phyloP scores from a whole-genome alignment of 768 basidiomycete genomes.

The Boletus barrowsii region DNA sequence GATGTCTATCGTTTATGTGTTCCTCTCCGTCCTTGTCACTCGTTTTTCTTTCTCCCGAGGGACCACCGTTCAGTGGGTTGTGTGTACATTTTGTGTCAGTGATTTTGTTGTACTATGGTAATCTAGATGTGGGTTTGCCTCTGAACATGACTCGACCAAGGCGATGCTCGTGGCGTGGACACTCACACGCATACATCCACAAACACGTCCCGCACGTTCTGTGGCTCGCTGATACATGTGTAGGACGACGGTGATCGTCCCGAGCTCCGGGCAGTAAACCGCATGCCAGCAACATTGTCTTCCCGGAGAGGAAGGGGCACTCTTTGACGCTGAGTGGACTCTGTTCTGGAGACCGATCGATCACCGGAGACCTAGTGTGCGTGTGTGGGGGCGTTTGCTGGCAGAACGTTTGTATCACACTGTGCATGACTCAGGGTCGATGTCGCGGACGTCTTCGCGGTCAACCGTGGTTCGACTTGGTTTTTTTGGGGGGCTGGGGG shows the following conservation, averaged over 20 bases:
- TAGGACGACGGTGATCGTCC: constrained; percentile 3
- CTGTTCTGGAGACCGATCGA: constrained; percentile 3
- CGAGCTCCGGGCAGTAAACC: neutral
- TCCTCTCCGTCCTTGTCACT: constrained; percentile 2
- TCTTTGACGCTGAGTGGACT: neutral
- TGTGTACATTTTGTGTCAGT: constrained; percentile 5
- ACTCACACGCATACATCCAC: constrained; percentile 5
- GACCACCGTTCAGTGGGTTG: constrained; percentile 7
- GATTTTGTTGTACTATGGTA: constrained; percentile 15
- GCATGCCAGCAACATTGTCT: constrained; percentile 7
- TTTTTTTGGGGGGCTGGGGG: neutral
- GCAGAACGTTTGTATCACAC: neutral
- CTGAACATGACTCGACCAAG: no score
- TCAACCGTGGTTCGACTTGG: neutral
- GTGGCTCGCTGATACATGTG: neutral
- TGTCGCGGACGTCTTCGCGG: neutral
- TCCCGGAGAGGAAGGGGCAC: neutral
- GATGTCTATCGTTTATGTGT: constrained; percentile 12
- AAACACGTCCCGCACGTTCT: constrained; percentile 1
- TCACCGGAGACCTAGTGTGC: neutral
- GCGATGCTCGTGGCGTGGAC: no score
- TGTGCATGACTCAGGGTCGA: constrained; percentile 5
- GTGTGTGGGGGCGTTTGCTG: neutral
- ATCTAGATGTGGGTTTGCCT: neutral
- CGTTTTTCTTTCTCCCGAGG: constrained; percentile 7